Evolutionary conservation across 2,329 filamentous ascomycete genomes (phyloP).

Genomic region (Phoma herbarum): DNA sequence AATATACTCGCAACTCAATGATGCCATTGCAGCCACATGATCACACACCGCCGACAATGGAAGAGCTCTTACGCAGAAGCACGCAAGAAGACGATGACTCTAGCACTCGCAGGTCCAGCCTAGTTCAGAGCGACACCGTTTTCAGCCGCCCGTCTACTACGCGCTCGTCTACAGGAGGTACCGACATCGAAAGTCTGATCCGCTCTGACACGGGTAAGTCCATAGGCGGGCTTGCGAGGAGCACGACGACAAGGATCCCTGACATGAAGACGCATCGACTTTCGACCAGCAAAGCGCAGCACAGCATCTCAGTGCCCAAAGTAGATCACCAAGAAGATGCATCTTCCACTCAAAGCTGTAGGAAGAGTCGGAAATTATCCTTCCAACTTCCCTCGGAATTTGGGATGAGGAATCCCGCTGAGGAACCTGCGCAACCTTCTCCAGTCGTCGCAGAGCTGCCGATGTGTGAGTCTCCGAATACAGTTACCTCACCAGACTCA

Average conservation of each 20-base stretch:
- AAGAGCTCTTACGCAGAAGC: slow-evolving; percentile 30
- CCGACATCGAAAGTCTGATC: slow-evolving; percentile 7
- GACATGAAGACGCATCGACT: slow-evolving; percentile 26
- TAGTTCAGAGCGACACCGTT: slow-evolving; percentile 25
- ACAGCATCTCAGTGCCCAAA: neutral
- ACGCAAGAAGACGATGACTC: slow-evolving; percentile 23
- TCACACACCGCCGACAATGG: slow-evolving; percentile 31
- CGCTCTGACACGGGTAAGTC: slow-evolving; percentile 30
- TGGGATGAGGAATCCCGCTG: slow-evolving; percentile 4
- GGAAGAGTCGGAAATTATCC: slow-evolving; percentile 22
- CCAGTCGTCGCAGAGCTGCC: slow-evolving; percentile 6
- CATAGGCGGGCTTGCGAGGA: slow-evolving; percentile 38
- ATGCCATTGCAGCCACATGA: slow-evolving; percentile 21
- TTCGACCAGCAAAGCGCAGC: neutral
- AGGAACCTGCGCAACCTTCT: slow-evolving; percentile 7
- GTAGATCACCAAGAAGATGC: neutral
- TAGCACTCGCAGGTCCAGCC: slow-evolving; percentile 15
- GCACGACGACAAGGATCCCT: slow-evolving; percentile 32
- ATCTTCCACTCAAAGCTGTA: neutral
- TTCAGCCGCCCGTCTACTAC: slow-evolving; percentile 22
- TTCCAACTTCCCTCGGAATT: slow-evolving; percentile 13
- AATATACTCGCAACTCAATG: slow-evolving; percentile 23
- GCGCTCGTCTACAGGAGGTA: slow-evolving; percentile 5
- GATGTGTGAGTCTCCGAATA: neutral
- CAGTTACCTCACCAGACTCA: neutral